Conservation (phyloP, 305 asterid genomes). For the Ruellia speciosa region DNA sequence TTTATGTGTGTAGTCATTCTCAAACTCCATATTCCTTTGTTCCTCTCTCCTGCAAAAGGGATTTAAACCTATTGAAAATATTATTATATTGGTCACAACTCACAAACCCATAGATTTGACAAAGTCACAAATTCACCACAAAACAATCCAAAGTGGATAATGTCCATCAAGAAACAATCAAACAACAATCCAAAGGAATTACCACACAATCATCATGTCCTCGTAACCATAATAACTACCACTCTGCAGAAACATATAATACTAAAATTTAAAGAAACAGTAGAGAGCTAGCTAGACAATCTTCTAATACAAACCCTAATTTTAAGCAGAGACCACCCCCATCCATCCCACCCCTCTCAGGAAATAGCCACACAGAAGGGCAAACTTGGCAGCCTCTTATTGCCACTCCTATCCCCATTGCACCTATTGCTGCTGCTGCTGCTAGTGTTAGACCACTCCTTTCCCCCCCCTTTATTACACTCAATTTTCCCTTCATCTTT, state of each 20-base stretch:
- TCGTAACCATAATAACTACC: slow-evolving; percentile 44
- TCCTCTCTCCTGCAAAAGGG: too few relatives aligned
- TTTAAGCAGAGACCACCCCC: background rate
- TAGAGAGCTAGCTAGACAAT: background rate
- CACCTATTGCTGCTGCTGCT: slow-evolving; percentile 37
- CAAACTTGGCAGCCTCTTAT: slow-evolving; percentile 35
- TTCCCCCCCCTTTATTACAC: slow-evolving; percentile 10
- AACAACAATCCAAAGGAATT: too few relatives aligned
- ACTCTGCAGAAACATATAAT: background rate
- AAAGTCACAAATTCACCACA: too few relatives aligned
- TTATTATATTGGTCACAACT: too few relatives aligned
- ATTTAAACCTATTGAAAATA: too few relatives aligned
- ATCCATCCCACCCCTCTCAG: slow-evolving; percentile 15
- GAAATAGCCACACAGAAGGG: slow-evolving; percentile 54
- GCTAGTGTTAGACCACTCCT: slow-evolving; percentile 25
- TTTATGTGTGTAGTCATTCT: too few relatives aligned
- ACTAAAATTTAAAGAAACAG: background rate
- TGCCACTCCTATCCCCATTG: slow-evolving; percentile 40
- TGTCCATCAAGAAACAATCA: too few relatives aligned
- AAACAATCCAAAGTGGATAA: too few relatives aligned
- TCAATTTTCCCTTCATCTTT: slow-evolving; percentile 23
- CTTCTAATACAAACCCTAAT: background rate
- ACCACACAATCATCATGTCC: background rate
- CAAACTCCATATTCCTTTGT: too few relatives aligned
- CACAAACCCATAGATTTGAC: too few relatives aligned